Evolutionary conservation across 768 basidiomycete species (phyloP), one percentile per base, ranked within the genome.

Genomic region (Macrolepiota albuminosa): DNA sequence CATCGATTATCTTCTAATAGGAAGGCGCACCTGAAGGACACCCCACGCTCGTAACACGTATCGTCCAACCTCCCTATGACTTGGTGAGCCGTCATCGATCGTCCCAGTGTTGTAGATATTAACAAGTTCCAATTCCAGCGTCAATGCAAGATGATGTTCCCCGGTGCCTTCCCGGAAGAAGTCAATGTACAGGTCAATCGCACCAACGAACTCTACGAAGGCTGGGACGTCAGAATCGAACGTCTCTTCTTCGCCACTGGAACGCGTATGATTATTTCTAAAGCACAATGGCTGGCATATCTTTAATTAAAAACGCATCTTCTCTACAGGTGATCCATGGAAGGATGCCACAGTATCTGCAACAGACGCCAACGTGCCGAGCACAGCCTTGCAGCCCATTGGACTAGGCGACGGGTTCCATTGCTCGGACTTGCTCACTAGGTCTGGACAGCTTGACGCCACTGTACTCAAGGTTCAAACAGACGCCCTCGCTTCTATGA

Each of bases 231-330:
- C 33, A 69, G 75, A 36, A 72, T 81, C 39, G 74, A 84, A 24
- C 77, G 78, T 21, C 73, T 89, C 3, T 87, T 89, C 77, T 89
- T 88, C 61, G 85, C 85, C 43, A 89, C 85, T 51, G 87, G 87
- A 50, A 75, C 76, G 51, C 84, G 87, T 88, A 67, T 63, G 85
- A 77, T n/a, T 59, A 24, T 47, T 29, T 21, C 16, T 40, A 5
- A 42, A 24, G 0, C 29, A 13, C 39, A 33, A 33, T 33, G 18
- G 13, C 6, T 6, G 14, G 21, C 26, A 43, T 33, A 31, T 14
- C 14, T 21, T 40, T 3, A 18, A 31, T 29, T 1, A 2, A 34
- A 16, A 57, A 45, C 29, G 24, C 6, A 10, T 51, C 45, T 51
- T n/a, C 14, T 26, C 6, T 39, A 43, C 39, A 89, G 87, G 86